Evolutionary conservation across 148 eudicot genomes (phyloP), one percentile per base, ranked within the genome.

Genomic region (Nepenthes mirabilis): DNA sequence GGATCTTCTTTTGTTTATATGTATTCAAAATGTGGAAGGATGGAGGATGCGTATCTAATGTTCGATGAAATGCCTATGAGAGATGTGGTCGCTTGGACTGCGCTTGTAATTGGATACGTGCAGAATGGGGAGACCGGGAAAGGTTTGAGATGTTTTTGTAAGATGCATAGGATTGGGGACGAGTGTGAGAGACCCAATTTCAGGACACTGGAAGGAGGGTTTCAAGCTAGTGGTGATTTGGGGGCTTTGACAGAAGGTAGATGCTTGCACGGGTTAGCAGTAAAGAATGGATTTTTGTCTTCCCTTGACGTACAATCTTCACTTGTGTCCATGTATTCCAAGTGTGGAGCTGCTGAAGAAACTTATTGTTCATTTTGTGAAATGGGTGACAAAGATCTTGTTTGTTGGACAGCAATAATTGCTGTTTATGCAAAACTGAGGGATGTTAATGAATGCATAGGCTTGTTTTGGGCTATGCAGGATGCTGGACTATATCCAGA

Each of bases 121-220:
- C 85, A 71, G 71, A 84, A 87, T 71, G 88, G 72, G 43, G 79
- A 87, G 69, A 74, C 74, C 70, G 71, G 54, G 62, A 82, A 73
- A 55, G 83, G 79, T 65, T 78, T 87, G 74, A 63, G 66, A 53
- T 70, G 77, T 67, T 47, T 87, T 60, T 70, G 79, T 67, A 56
- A 72, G 68, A 82, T 84, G 95, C 79, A 76, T 62, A 76, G 67
- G 70, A 57, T 40, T 58, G 74, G 81, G 11, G 78, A 61, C 36
- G 63, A 77, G 53, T 45, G 54, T 23, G 81, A 70, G 69, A 68
- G 74, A 59, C 88, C 85, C 34, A 87, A 87, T 78, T 60, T 65
- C 52, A 72, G 95, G 60, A 87, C 88, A n/a, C 63, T 87, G 34
- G 84, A 78, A 78, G 90, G 82, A 7, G 91, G 95, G 13, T 78